Evolutionary conservation across 371 early-diverging fungal genomes (phyloP), one percentile per base, ranked within the genome.

Genomic region (Syncephalastrum sp.): DNA sequence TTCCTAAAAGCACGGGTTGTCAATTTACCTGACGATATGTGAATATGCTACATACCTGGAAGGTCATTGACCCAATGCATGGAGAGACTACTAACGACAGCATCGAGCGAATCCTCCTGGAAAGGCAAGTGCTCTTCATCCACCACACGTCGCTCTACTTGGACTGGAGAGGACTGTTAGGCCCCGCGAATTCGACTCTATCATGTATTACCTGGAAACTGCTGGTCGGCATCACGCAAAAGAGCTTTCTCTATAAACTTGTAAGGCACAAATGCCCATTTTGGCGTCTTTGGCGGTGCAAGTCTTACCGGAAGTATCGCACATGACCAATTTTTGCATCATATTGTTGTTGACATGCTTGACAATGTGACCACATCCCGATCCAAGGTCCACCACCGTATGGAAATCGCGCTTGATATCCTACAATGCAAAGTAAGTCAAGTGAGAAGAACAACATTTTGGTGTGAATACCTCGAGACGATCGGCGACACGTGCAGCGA

Each of bases 11-110:
- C 17, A 17, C 6, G 8, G 12, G 47, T 21, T 25, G 17, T 33
- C 12, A 33, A 10, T 33, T 1, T 33, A 12, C 38, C 38, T 43
- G 13, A 43, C 15, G 7, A 53, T 21, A 12, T 43, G 2, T 10
- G 38, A 10, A 10, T 5, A 10, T 5, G 10, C 38, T 33, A 44
- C 47, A 41, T 63, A 72, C 92, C 96, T 21, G 94, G 94, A 45
- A 97, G 79, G 70, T 97, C 97, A 60, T 97, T 97, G 47, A 95
- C 87, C 98, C 98, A 97, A 68, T 97, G 96, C 77, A 96, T 68
- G 0, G 91, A 85, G 59, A 97, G 54, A 54, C 86, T 90, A 68
- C 91, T 91, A 38, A 97, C 77, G 12, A 95, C 87, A 3, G 91
- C 91, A 41, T 97, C 96, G 53, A 95, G 67, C 5, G 89, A 85